Percentiles rank a stretch among this genome's conserved stretches.
These are phyloP conservation scores for Flaveria brownii DNA, from an alignment of 129 eudicot species.

Conservation along the genomic window DNA sequence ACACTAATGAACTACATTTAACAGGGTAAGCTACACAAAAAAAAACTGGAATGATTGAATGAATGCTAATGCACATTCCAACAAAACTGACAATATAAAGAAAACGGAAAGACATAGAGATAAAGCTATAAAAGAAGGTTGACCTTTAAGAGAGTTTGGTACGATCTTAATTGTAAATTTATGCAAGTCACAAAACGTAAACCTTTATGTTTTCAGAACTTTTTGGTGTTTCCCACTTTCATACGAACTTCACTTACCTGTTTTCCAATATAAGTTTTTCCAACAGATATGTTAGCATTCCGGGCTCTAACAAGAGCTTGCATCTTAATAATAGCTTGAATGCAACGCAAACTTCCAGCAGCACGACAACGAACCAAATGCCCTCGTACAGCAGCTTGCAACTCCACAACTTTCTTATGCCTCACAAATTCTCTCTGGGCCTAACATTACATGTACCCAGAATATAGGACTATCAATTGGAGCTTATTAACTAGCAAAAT, in stretches of 20 bases:
- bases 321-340: constrained; percentile 79
- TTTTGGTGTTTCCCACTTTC: constrained; percentile 12
- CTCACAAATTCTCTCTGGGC: constrained; percentile 54
- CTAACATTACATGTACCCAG: constrained; percentile 41
- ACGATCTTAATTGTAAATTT: neutral
- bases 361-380: constrained; percentile 86
- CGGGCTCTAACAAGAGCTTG: constrained; percentile 79
- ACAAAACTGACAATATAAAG: neutral
- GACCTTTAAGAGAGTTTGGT: neutral
- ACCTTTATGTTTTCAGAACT: neutral
- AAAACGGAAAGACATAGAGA: neutral
- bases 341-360: constrained; percentile 81
- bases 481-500: neutral
- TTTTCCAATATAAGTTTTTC: constrained; percentile 30
- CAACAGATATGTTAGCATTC: constrained; percentile 39
- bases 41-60: too few relatives aligned
- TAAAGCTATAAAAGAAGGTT: neutral
- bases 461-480: constrained; percentile 18
- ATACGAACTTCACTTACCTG: constrained; percentile 25
- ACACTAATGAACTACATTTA: too few relatives aligned
- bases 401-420: constrained; percentile 46
- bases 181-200: neutral
- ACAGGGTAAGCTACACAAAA: too few relatives aligned
- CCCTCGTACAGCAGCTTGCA: constrained; percentile 94
- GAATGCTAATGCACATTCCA: neutral